Base-by-base conservation (phyloP, 2,329 filamentous ascomycete genomes). In the Emergomyces orientalis region DNA sequence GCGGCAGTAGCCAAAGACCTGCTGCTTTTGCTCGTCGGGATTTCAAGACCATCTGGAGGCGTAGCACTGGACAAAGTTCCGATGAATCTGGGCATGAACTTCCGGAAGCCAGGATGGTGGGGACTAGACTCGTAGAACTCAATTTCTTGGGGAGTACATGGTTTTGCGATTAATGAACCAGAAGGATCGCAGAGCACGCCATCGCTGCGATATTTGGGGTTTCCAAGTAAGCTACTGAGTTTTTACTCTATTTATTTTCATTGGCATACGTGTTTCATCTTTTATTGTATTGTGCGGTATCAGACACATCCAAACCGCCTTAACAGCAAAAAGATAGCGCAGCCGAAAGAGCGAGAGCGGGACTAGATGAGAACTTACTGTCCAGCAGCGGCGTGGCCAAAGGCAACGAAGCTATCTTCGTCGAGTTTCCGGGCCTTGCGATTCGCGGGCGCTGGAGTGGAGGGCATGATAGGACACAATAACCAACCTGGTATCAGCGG, bases 101-200 rank as follows among this genome's bases (percentile, higher is more conserved):
- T 84, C 59, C 86, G 84, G 70, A 97, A 90, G 1, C 87, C 85
- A 37, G 86, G 84, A 72, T 96, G 88, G 27, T 82, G 77, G 41
- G 83, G 76, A 34, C 86, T 87, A 47, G 86, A 84, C 73, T 96
- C 85, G 80, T 99, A 99, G 76, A 99, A 99, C 54, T 86, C 82
- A 69, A 97, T 86, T 78, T 99, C 94, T 66, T 86, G 82, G 66
- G 86, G 78, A 0, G 90, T 96, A 75, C 93, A 97, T 22, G 94
- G 94, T 77, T 99, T 99, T 73, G 97, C 90, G 73, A 99, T 89
- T 41, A 97, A 81, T 66, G 88, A 85, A 73, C 94, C 94, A 61
- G 90, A 86, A 62, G 84, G 81, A 71, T 96, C 91, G 72, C 88
- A 91, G 70, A 96, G 84, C 56, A 96, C 93, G 67, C 94, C 94